Evolutionary conservation across 768 basidiomycete genomes (phyloP).

Genomic region (Phaeotremella skinneri): DNA sequence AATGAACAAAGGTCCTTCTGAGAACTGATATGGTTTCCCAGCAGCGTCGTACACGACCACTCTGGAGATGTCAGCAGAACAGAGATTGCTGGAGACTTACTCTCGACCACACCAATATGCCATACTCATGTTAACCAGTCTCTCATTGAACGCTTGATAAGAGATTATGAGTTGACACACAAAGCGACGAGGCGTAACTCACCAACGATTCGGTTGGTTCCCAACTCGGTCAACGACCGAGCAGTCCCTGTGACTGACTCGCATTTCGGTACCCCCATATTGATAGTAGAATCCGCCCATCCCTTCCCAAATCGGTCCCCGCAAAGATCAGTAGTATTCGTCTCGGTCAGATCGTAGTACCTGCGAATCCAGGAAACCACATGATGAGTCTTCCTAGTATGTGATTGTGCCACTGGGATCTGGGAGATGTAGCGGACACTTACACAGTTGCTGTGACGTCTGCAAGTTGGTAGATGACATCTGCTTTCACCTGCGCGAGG

Average conservation of each 20-base stretch:
- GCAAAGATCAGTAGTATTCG: background rate
- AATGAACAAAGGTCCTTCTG: conserved; percentile 22
- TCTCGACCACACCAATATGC: conserved; percentile 18
- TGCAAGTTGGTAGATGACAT: background rate
- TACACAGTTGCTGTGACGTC: background rate
- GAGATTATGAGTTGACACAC: background rate
- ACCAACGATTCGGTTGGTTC: conserved; percentile 6
- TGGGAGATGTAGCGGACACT: background rate
- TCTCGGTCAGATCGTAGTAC: background rate
- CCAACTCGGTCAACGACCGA: background rate
- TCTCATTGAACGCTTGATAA: conserved; percentile 11
- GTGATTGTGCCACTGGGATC: background rate
- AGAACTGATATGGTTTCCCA: conserved; percentile 7
- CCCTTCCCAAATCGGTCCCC: background rate
- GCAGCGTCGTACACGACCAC: conserved; percentile 10
- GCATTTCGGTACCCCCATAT: conserved; percentile 3
- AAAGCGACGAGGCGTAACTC: background rate
- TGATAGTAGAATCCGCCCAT: background rate
- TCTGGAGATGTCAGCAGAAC: background rate
- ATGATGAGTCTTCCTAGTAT: too few relatives aligned
- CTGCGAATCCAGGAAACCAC: too few relatives aligned
- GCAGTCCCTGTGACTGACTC: conserved; percentile 3
- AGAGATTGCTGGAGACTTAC: conserved; percentile 7
- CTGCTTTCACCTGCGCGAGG: background rate
- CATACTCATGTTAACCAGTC: conserved; percentile 6